Percentiles rank a stretch among this genome's conserved stretches.
These are phyloP conservation scores for Erodium trifolium DNA, from an alignment of 441 rosid genomes.

Conservation along the genomic window DNA sequence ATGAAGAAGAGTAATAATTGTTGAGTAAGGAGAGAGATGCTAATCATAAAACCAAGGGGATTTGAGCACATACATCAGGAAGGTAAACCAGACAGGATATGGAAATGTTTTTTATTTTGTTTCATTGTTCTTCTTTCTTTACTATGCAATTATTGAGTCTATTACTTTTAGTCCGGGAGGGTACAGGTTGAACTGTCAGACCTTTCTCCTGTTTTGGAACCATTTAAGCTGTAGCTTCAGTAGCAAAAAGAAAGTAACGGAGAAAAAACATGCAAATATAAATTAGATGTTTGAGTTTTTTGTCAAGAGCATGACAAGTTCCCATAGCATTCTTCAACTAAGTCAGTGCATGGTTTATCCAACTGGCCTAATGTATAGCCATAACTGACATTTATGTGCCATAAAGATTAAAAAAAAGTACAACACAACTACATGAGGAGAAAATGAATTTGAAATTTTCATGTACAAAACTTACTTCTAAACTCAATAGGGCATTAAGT, in stretches of 20 bases:
- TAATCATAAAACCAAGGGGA: background rate
- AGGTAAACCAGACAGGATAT: background rate
- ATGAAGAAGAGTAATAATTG: background rate
- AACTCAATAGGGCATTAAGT: conserved; percentile 78
- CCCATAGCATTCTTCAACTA: background rate
- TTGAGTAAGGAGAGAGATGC: background rate
- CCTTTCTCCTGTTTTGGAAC: too few relatives aligned
- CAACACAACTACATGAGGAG: conserved; percentile 13
- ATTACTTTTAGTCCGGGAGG: background rate
- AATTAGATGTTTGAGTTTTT: background rate
- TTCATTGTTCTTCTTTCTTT: background rate
- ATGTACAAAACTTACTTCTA: conserved; percentile 60
- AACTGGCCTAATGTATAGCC: background rate
- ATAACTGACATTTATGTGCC: background rate
- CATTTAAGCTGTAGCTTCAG: background rate
- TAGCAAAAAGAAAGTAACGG: background rate
- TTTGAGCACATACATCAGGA: background rate
- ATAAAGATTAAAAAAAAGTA: conserved; percentile 6
- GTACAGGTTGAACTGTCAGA: too few relatives aligned
- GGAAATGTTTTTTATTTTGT: background rate
- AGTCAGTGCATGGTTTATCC: background rate
- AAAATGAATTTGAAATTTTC: conserved; percentile 2
- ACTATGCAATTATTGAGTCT: background rate
- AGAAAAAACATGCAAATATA: background rate
- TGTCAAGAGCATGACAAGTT: background rate